Evolutionary conservation across 371 early-diverging fungal genomes (phyloP).

Genomic region (Mucor lusitanicus): DNA sequence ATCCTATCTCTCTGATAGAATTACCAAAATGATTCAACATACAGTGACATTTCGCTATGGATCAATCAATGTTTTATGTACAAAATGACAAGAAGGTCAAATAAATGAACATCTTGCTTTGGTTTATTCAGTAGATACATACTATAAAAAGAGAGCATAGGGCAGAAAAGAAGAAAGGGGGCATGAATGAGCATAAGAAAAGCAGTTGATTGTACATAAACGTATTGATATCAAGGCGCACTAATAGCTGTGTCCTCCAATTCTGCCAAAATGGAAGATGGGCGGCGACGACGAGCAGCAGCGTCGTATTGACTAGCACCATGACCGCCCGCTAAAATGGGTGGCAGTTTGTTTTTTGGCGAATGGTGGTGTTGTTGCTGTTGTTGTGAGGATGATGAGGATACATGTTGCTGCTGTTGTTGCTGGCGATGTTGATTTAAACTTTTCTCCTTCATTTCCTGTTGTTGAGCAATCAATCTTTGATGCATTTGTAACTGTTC

Average conservation of each 20-base stretch:
- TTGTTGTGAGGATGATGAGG: background rate
- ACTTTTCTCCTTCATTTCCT: slow-evolving; percentile 17
- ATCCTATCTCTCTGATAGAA: no score
- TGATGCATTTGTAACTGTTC: slow-evolving; percentile 50
- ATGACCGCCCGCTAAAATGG: background rate
- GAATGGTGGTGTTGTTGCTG: no score
- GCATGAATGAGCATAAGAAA: background rate
- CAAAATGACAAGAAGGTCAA: no score
- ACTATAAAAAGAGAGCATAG: no score
- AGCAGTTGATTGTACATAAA: background rate
- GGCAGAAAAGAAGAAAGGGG: background rate
- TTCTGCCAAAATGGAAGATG: slow-evolving; percentile 4
- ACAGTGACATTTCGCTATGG: no score
- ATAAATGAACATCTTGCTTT: no score
- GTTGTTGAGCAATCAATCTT: slow-evolving; percentile 33
- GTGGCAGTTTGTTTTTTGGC: slow-evolving; percentile 11
- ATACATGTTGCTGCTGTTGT: background rate
- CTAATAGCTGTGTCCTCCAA: slow-evolving; percentile 18
- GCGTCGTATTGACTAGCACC: slow-evolving; percentile 15
- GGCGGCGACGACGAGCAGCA: background rate
- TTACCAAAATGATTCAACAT: no score
- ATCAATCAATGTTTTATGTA: no score
- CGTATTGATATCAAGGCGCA: slow-evolving; percentile 2
- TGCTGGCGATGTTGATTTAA: background rate
- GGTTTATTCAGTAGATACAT: no score